These are phyloP conservation scores for Cercospora sp. DNA, from an alignment of 2,329 filamentous ascomycete species.

Conservation along the genomic window DNA sequence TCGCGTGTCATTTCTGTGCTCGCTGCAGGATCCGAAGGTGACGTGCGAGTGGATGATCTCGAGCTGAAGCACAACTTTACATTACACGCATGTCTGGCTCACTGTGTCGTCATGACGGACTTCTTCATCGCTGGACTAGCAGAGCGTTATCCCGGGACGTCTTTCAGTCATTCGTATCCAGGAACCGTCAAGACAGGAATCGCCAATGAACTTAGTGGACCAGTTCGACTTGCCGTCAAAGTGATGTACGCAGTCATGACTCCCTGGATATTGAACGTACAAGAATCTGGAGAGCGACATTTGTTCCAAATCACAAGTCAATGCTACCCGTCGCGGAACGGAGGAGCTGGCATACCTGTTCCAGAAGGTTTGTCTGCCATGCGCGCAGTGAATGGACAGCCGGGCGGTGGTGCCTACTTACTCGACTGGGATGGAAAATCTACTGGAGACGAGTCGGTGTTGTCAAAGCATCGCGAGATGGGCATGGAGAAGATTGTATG, in stretches of 20 bases:
- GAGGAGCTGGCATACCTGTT: conserved; percentile 33
- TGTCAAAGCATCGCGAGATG: conserved; percentile 37
- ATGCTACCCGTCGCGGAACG: conserved; percentile 35
- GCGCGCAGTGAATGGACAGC: conserved; percentile 35
- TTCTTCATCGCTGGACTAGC: conserved; percentile 55
- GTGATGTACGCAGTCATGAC: conserved; percentile 41
- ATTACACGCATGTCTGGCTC: conserved; percentile 41
- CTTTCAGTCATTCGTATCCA: conserved; percentile 54
- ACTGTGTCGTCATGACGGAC: conserved; percentile 52
- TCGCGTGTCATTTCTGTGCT: conserved; percentile 59
- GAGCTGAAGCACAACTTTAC: conserved; percentile 44
- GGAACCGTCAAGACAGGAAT: conserved; percentile 51
- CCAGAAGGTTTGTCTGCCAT: conserved; percentile 35
- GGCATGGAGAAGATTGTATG: conserved; percentile 38
- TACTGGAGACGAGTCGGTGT: conserved; percentile 37
- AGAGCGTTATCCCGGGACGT: conserved; percentile 46
- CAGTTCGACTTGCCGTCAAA: conserved; percentile 37
- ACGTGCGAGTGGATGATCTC: conserved; percentile 50
- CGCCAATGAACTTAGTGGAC: conserved; percentile 40
- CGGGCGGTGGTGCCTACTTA: conserved; percentile 41
- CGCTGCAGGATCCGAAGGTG: conserved; percentile 54
- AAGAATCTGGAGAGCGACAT: conserved; percentile 50
- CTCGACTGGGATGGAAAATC: conserved; percentile 42
- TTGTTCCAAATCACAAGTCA: conserved; percentile 44
- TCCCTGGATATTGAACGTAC: conserved; percentile 41